A percentile compares a stretch with the other conserved stretches of the same genome.
Evolutionary conservation across 2,329 filamentous ascomycete species (phyloP).

Genomic region (Fusarium sp.): DNA sequence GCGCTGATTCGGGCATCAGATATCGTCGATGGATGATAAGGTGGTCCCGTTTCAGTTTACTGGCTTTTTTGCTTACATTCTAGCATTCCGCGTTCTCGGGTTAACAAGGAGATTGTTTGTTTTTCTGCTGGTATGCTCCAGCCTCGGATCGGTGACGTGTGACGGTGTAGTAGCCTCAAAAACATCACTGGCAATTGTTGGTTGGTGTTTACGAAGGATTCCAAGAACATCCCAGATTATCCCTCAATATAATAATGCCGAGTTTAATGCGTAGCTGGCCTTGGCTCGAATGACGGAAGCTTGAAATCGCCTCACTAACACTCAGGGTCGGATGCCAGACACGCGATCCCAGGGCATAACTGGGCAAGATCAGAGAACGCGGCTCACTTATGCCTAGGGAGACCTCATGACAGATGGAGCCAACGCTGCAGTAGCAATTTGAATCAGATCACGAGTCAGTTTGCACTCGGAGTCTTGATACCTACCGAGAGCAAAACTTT

Average conservation of each 20-base stretch:
- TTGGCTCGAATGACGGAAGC: constrained; percentile 18
- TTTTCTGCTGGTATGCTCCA: neutral
- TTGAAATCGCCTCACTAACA: constrained; percentile 16
- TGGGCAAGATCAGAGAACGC: neutral
- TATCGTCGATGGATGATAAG: neutral
- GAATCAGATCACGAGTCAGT: constrained; percentile 16
- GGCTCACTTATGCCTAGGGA: neutral
- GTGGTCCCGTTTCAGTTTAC: neutral
- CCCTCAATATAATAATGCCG: neutral
- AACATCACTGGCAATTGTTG: neutral
- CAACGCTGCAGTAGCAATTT: neutral
- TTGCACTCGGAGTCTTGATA: neutral
- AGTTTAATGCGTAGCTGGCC: neutral
- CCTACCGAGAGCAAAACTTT: constrained; percentile 4
- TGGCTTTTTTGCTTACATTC: neutral
- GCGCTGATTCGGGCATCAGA: constrained; percentile 1
- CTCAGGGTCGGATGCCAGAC: neutral
- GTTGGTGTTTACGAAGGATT: neutral
- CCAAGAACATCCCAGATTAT: neutral
- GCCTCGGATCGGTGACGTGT: neutral
- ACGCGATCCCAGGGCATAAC: neutral
- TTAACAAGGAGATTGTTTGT: neutral
- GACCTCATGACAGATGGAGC: constrained; percentile 16
- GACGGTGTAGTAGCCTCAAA: neutral
- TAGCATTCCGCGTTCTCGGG: neutral